Evolutionary conservation across 306 rosid species (phyloP), one percentile per base, ranked within the genome.

Genomic region (Castanea crenata): DNA sequence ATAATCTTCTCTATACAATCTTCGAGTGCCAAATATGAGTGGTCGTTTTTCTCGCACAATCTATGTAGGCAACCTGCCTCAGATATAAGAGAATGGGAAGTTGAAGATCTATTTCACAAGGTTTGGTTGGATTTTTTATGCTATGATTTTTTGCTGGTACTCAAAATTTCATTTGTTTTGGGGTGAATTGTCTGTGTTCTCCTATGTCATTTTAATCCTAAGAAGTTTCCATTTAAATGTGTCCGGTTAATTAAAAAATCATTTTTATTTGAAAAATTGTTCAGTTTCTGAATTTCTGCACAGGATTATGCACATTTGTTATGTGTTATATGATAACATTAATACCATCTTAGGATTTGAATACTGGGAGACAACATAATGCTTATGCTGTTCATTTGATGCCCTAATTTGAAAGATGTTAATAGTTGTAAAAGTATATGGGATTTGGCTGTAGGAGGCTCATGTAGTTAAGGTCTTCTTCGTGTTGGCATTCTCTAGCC

Each of bases 21-120:
- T 64, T 84, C 58, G 69, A 69, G 78, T 79, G 65, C 83, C 86
- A 84, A 71, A 90, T 78, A 96, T 96, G 99, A 93, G 97, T 77
- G 92, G 98, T 56, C 99, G 99, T 51, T 96, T 96, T 90, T 96
- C 99, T 82, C 99, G 99, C 87, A 93, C 99, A 44, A 96, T 96
- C 78, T 96, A 96, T 76, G 99, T 96, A 8, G 99, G 99, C 80
- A 96, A 96, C 87, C 87, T 96, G 87, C 99, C 18, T 83, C 96
- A 44, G 99, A 96, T 76, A 93, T 96, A 64, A 90, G 88, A 78
- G 98, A 96, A 80, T 74, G 82, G 34, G 99, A 96, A 89, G 85
- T 96, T 85, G 99, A 96, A 87, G 99, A 96, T 81, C 64, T 96
- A 62, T 93, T 96, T 81, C 88, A 90, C 88, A 96, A 96, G 99